Evolutionary conservation across 805 yeast genomes (phyloP), one percentile per base, ranked within the genome.

Genomic region (Lipomyces orientalis): DNA sequence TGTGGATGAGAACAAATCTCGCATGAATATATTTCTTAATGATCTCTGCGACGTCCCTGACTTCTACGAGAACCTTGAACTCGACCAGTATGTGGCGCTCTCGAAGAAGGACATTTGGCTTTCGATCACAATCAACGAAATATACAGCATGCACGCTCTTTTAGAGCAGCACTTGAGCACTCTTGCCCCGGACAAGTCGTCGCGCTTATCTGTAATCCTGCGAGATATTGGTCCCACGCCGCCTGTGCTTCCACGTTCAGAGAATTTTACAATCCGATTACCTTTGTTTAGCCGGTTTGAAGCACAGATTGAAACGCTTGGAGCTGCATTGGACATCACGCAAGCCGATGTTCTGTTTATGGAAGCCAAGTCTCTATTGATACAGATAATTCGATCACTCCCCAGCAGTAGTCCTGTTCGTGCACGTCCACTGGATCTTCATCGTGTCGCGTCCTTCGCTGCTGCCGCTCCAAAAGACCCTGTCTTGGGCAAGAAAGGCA

Each of bases 41-140:
- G 79, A 75, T 19, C 68, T 80, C 52, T 79, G 81, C 64, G 79
- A 79, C 34, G 82, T 80, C 19, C 79, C 81, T 1, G 82, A 79
- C 64, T 79, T 79, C 61, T 76, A 77, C 69, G 81, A 79, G 63
- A 73, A 78, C 4, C 75, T 79, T 25, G 81, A 79, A 61, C 74
- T 79, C 71, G 81, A 79, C 66, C 80, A 78, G 69, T 80, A 78
- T 65, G 76, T 78, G 25, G 80, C 82, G 0, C 69, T 79, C 55
- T 76, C 80, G 31, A 73, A 77, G 64, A 74, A 73, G 46, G 80
- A 78, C 39, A 72, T 78, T 4, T 49, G 54, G 19, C 69, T 80
- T 43, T 76, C 75, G 43, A 77, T 79, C 58, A 73, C 79, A 2
- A 70, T 76, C 52, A 76, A 77, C 58, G 82, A 79, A 62, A 72